Evolutionary conservation across 2,329 filamentous ascomycete species (phyloP).

Genomic region (Aureobasidium sp.): DNA sequence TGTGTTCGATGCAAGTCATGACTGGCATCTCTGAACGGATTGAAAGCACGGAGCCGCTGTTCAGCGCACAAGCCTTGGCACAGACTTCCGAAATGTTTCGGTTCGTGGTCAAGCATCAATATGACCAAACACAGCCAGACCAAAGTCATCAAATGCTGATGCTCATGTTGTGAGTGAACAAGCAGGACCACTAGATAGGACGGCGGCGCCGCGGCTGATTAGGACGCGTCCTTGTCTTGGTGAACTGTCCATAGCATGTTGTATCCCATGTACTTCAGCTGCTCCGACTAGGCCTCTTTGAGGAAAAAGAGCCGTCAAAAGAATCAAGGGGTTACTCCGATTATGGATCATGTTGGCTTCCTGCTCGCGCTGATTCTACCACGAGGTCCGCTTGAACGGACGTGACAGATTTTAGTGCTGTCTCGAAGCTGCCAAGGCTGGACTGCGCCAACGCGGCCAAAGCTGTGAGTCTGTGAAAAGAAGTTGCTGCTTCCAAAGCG

Average conservation of each 20-base stretch:
- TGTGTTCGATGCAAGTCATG: constrained; percentile 10
- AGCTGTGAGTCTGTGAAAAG: neutral
- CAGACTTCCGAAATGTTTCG: constrained; percentile 3
- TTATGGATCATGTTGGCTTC: neutral
- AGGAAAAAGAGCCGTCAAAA: neutral
- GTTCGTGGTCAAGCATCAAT: neutral
- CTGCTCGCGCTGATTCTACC: neutral
- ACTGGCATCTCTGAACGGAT: constrained; percentile 18
- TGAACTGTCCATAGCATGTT: neutral
- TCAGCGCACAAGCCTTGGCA: neutral
- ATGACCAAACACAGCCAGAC: neutral
- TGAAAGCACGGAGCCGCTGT: constrained; percentile 18
- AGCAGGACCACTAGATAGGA: neutral
- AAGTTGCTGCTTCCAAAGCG: neutral
- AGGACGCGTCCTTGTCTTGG: too few relatives aligned
- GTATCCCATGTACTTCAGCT: neutral
- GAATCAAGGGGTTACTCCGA: neutral
- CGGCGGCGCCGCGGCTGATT: too few relatives aligned
- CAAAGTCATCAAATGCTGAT: neutral
- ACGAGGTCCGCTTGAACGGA: neutral
- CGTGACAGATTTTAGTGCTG: neutral
- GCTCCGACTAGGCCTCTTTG: neutral
- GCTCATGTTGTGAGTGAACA: neutral
- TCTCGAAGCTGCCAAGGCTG: constrained; percentile 2
- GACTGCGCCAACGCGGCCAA: neutral